A percentile compares a stretch with the other conserved stretches of the same genome.
These are phyloP conservation scores for Allium cepa DNA, from an alignment of 106 monocot species.

Conservation along the genomic window DNA sequence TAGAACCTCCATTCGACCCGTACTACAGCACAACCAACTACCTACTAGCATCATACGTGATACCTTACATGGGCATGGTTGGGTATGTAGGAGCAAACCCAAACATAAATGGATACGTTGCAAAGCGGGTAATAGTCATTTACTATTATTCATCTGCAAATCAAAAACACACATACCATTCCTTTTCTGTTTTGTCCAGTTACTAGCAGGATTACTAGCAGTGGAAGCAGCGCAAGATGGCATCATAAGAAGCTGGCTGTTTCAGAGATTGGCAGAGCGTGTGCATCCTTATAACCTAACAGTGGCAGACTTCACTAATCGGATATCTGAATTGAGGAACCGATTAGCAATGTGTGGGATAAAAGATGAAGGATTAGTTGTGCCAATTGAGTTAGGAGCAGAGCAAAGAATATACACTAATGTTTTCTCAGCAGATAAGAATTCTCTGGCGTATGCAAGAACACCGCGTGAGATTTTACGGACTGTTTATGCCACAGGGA, in stretches of 20 bases:
- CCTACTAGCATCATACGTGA: constrained; percentile 37
- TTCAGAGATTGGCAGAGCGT: constrained; percentile 8
- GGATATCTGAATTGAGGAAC: constrained; percentile 31
- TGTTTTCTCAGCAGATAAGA: constrained; percentile 21
- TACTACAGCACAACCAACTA: constrained; percentile 36
- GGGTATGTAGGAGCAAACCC: constrained; percentile 42
- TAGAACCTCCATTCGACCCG: constrained; percentile 55
- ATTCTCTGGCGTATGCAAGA: constrained; percentile 31
- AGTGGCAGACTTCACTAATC: constrained; percentile 31
- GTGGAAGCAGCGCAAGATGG: constrained; percentile 53
- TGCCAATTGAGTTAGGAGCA: constrained; percentile 27
- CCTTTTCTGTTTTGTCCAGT: constrained; percentile 6
- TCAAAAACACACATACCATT: background rate
- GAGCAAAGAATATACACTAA: constrained; percentile 28
- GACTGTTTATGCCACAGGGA: constrained; percentile 27
- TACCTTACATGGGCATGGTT: constrained; percentile 46
- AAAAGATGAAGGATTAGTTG: constrained; percentile 42
- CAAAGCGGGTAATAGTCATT: constrained; percentile 25
- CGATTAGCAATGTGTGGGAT: constrained; percentile 30
- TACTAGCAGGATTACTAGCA: constrained; percentile 35
- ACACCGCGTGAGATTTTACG: constrained; percentile 31
- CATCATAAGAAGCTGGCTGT: constrained; percentile 25
- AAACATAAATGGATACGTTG: constrained; percentile 26
- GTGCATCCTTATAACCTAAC: constrained; percentile 36
- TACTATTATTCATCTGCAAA: background rate